Evolutionary conservation across 192 early-diverging fungal genomes (phyloP).

Genomic region (Coemansia sp.): DNA sequence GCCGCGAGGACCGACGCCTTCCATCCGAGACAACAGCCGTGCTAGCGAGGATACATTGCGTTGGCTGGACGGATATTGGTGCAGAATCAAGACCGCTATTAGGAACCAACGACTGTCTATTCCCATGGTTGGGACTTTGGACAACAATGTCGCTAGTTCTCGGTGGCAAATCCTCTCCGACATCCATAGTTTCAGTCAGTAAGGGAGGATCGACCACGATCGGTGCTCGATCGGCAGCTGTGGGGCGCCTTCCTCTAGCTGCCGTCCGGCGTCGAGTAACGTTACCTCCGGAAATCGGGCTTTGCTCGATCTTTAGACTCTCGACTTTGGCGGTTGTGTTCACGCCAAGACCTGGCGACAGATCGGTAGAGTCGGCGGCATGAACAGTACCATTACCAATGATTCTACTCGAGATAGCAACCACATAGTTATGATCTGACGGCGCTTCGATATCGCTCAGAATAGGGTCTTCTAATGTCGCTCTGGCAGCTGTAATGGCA

Average conservation of each 20-base stretch:
- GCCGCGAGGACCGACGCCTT: constrained; percentile 1
- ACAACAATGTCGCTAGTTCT: background rate
- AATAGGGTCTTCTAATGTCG: background rate
- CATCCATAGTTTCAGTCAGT: background rate
- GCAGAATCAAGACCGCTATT: background rate
- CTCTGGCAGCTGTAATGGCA: background rate
- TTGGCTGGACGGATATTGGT: background rate
- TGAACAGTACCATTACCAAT: background rate
- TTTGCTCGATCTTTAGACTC: background rate
- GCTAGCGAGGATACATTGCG: background rate
- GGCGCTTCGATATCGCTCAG: background rate
- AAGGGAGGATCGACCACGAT: background rate
- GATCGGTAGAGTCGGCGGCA: background rate
- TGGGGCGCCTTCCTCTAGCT: background rate
- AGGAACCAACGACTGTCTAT: background rate
- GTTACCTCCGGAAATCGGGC: background rate
- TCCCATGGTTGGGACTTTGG: background rate
- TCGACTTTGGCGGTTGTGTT: background rate
- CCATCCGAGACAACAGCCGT: background rate
- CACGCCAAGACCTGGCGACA: background rate
- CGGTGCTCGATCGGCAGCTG: background rate
- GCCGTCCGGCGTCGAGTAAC: background rate
- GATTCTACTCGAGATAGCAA: background rate
- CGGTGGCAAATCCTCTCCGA: background rate
- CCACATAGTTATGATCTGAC: background rate